A percentile compares a stretch with the other conserved stretches of the same genome.
Evolutionary conservation across 805 yeast species (phyloP).

Genomic region (Candida ovalis): DNA sequence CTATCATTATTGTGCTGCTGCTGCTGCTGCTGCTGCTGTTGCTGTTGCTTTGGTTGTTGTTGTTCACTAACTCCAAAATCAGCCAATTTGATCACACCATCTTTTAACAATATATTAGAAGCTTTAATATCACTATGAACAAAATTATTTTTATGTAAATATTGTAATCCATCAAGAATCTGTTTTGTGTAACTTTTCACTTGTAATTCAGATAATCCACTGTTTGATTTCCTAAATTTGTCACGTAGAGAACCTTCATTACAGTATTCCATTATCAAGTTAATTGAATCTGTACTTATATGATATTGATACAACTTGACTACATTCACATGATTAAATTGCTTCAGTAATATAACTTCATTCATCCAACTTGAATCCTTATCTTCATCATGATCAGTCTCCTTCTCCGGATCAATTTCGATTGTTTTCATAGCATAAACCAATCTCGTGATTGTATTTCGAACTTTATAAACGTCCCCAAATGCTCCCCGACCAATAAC

Average conservation of each 20-base stretch:
- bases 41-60: constrained; percentile 21
- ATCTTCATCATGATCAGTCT: not conserved
- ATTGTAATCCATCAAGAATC: constrained; percentile 56
- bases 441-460: constrained; percentile 6
- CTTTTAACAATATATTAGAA: constrained; percentile 63
- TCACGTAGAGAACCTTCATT: constrained; percentile 64
- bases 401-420: constrained; percentile 3
- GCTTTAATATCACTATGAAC: constrained; percentile 78
- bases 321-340: constrained; percentile 61
- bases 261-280: constrained; percentile 61
- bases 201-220: constrained; percentile 49
- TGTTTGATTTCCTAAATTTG: constrained; percentile 46
- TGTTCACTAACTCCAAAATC: constrained; percentile 76
- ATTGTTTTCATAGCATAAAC: constrained; percentile 26
- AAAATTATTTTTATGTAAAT: constrained; percentile 68
- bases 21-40: not conserved
- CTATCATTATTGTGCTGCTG: not conserved
- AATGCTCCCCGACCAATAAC: constrained; percentile 88
- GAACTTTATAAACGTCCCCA: constrained; percentile 67
- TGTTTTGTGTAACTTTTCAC: constrained; percentile 48
- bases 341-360: constrained; percentile 64
- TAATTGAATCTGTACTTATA: constrained; percentile 47
- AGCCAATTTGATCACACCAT: constrained; percentile 58
- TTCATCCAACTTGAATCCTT: constrained; percentile 41
- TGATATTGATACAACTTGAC: constrained; percentile 69